These are phyloP conservation scores for Termitomyces sp. DNA, from an alignment of 768 basidiomycete species.

Conservation along the genomic window DNA sequence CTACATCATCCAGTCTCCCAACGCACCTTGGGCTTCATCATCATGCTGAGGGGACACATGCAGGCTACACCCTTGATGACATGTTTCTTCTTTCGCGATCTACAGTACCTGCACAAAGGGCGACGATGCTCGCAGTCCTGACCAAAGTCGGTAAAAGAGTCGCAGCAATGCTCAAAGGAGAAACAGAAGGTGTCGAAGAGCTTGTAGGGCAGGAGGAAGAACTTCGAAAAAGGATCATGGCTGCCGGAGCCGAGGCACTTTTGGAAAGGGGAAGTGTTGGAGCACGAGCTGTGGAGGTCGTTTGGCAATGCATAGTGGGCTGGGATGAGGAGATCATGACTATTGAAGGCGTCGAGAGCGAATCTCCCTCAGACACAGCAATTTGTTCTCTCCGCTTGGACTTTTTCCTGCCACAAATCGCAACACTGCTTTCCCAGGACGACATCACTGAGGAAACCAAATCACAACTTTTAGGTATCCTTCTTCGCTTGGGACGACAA, in stretches of 20 bases:
- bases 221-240: constrained; percentile 57
- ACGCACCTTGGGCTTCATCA: constrained; percentile 89
- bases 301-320: constrained; percentile 70
- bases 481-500: constrained; percentile 57
- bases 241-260: constrained; percentile 62
- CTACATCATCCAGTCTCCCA: constrained; percentile 54
- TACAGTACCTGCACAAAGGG: constrained; percentile 78
- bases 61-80: constrained; percentile 88
- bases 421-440: constrained; percentile 31
- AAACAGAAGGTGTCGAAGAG: constrained; percentile 29
- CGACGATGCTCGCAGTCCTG: constrained; percentile 74
- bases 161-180: constrained; percentile 24
- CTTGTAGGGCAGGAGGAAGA: constrained; percentile 35
- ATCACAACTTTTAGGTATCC: constrained; percentile 49
- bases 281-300: constrained; percentile 58
- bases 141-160: constrained; percentile 45
- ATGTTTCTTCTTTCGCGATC: constrained; percentile 75
- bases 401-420: constrained; percentile 43
- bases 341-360: constrained; percentile 45
- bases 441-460: constrained; percentile 44
- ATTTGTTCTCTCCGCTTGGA: constrained; percentile 31
- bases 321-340: constrained; percentile 42
- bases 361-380: constrained; percentile 18
- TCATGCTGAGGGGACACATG: constrained; percentile 72
- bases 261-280: constrained; percentile 62